Evolutionary conservation across 495 filamentous ascomycete genomes (phyloP).

Genomic region (Aspergillus nidulans): DNA sequence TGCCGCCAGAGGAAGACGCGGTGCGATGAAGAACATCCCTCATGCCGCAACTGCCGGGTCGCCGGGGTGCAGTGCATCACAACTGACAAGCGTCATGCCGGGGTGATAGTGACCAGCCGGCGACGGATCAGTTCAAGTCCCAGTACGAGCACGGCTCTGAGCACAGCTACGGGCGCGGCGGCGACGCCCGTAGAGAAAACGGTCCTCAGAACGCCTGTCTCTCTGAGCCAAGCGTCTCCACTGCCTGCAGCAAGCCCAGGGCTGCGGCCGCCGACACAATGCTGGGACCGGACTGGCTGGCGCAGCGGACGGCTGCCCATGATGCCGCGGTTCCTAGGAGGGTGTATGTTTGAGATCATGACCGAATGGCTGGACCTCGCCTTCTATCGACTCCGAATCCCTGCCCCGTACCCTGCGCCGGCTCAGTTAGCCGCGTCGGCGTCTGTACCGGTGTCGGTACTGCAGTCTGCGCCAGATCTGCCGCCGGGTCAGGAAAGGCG

Average conservation of each 20-base stretch:
- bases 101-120: neutral
- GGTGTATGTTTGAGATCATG: slow-evolving; percentile 4
- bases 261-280: neutral
- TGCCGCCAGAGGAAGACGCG: slow-evolving; percentile 6
- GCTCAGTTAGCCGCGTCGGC: neutral
- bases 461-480: neutral
- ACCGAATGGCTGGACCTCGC: slow-evolving; percentile 6
- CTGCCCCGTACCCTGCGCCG: neutral
- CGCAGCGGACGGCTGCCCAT: neutral
- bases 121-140: neutral
- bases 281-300: slow-evolving; percentile 2
- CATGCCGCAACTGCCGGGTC: slow-evolving; percentile 2
- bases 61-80: slow-evolving; percentile 6
- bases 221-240: neutral
- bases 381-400: slow-evolving; percentile 1
- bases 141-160: too few relatives aligned
- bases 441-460: neutral
- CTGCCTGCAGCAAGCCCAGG: neutral
- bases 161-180: too few relatives aligned
- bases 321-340: slow-evolving; percentile 3
- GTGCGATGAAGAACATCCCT: slow-evolving; percentile 2
- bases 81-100: slow-evolving; percentile 1
- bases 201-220: neutral
- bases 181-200: neutral
- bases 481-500: neutral